phyloP scores from a whole-genome alignment of 2,329 filamentous ascomycete species.

The Nigrospora oryzae region DNA sequence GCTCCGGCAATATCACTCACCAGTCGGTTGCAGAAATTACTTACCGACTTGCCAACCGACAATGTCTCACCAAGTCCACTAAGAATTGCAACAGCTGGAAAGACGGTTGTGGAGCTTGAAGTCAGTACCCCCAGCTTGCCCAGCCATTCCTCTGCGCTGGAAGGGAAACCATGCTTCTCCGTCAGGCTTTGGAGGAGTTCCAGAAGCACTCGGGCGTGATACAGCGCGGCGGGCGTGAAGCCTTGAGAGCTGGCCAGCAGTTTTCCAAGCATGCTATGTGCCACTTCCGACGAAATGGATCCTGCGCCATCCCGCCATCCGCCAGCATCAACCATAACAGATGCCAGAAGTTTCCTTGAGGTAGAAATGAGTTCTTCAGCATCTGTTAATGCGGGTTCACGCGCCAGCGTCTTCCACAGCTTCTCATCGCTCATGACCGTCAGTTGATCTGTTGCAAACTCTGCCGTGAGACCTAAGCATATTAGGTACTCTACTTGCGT shows the following conservation, averaged over 20 bases:
- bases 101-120: constrained; percentile 32
- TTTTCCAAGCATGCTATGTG: constrained; percentile 32
- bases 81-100: constrained; percentile 42
- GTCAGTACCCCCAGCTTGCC: constrained; percentile 36
- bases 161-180: constrained; percentile 36
- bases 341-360: constrained; percentile 27
- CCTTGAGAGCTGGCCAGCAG: constrained; percentile 33
- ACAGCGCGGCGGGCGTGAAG: constrained; percentile 35
- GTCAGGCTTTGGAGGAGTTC: constrained; percentile 38
- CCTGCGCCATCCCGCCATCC: constrained; percentile 28
- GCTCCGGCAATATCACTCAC: constrained; percentile 52
- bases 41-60: constrained; percentile 36
- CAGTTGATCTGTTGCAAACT: constrained; percentile 46
- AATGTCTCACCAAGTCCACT: constrained; percentile 42
- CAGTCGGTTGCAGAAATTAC: constrained; percentile 49
- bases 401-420: constrained; percentile 35
- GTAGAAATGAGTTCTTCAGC: constrained; percentile 35
- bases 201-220: constrained; percentile 43
- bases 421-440: constrained; percentile 32
- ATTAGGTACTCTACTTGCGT: constrained; percentile 42
- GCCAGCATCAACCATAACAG: constrained; percentile 20
- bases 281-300: constrained; percentile 23
- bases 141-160: constrained; percentile 38
- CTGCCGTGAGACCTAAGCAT: constrained; percentile 39
- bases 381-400: constrained; percentile 24